Base-by-base conservation (phyloP, 208 protist species). In the Spongospora subterranea region DNA sequence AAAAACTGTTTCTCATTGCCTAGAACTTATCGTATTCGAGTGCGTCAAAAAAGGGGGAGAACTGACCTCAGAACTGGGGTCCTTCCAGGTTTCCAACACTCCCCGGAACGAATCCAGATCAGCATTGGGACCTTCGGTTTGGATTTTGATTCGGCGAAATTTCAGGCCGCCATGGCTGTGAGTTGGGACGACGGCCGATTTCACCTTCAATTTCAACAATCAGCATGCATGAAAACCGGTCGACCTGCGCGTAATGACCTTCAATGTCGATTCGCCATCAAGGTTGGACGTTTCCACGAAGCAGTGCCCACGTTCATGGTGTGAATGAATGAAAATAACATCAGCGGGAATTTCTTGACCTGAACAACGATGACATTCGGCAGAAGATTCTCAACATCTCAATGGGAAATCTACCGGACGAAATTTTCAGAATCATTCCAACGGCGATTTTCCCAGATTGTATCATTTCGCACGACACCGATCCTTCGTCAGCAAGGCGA, bases 241-340 rank as follows among this genome's bases (percentile, higher is more conserved):
- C 24, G 24, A 60, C 6, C 6, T 29, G 24, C 24, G 50, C 13
- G 50, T 29, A 29, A 60, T 82, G n/a, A 82, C 71, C 71, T 82
- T 82, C 35, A 82, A n/a, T 6, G 71, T 82, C 35, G 71, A 39
- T 35, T 82, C 71, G 6, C 71, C 71, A 82, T 82, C 71, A 6
- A 82, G n/a, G 35, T 43, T 82, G 13, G 71, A 82, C 6, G 71
- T 82, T 43, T 82, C 71, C 6, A 82, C 71, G n/a, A 82, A 82
- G n/a, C 71, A 82, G 35, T 82, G 71, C 6, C 71, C 71, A 39
- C 71, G 6, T 13, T 6, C 17, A 43, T 82, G 71, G n/a, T 6
- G n/a, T 20, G 71, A 82, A 82, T 35, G 71, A 35, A 82, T 6
- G 71, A 82, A 43, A 20, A 82, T 13, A 20, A 82, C 6, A 43